Evolutionary conservation across 805 yeast species (phyloP), one percentile per base, ranked within the genome.

Genomic region (Jamesozyma lodderae): DNA sequence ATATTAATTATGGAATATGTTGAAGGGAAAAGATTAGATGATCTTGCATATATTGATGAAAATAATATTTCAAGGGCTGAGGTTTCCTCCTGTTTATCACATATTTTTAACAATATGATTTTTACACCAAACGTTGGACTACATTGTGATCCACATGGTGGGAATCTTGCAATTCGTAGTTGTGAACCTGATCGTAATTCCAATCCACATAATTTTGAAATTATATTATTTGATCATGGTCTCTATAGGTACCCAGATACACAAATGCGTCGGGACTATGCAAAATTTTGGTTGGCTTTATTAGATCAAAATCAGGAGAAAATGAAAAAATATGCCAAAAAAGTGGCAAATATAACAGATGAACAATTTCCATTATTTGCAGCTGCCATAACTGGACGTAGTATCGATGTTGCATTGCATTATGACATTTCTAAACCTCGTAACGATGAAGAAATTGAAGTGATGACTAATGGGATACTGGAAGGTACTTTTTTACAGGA

Each of bases 111-210:
- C 64, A 79, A 77, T 53, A 92, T 92, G 99, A 86, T 92, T 29
- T 92, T 92, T 65, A 81, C 94, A 2, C 94, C 96, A 0, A 79
- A 77, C 20, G 95, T 86, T 17, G 85, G 90, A 1, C 73, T 92
- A 31, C 99, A 92, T 58, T 92, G 98, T 64, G 99, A 92, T 58
- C 98, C 98, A 1, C 99, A 92, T 58, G 95, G 95, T 9, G 99
- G 99, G 0, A 92, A 92, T 53, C 66, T 92, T 42, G 96, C 97
- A 0, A 85, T 92, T 17, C 67, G 87, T 40, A 62, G 69, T 1
- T 50, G 59, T 6, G 44, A 50, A 15, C 13, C 16, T 8, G n/a
- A 14, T 8, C 11, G 10, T 13, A 4, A 19, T 13, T 30, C 33
- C 3, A 65, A 68, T 20, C 62, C 64, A 4, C 86, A 80, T 54